Percentiles rank a stretch among this genome's conserved stretches.
These are phyloP conservation scores for Dillenia suffruticosa DNA, from an alignment of 164 flowering plant species.

Conservation along the genomic window DNA sequence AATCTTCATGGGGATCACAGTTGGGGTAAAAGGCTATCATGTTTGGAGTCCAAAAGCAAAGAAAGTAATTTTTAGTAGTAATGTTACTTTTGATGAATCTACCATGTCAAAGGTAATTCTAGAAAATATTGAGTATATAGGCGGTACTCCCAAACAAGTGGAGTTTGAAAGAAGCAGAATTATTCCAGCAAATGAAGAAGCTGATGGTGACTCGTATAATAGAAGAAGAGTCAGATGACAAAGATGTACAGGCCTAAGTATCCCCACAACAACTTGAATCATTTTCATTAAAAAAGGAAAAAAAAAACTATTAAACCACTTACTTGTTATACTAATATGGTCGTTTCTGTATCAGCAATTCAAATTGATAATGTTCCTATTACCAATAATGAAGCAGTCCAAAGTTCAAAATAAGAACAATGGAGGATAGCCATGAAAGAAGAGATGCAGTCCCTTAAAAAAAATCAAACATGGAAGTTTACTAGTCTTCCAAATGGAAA, in stretches of 20 bases:
- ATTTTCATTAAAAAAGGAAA: background rate
- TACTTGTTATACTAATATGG: background rate
- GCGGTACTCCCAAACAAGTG: too few species aligned
- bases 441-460: background rate
- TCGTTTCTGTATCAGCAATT: background rate
- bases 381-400: too few species aligned
- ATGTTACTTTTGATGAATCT: slow-evolving; percentile 13
- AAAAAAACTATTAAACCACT: background rate
- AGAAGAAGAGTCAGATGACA: too few species aligned
- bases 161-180: too few species aligned
- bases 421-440: background rate
- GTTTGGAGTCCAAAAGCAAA: slow-evolving; percentile 6
- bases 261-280: background rate
- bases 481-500: too few species aligned
- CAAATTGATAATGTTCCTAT: too few species aligned
- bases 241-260: background rate
- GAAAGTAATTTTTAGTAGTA: slow-evolving; percentile 8
- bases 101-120: background rate
- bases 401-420: background rate
- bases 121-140: background rate
- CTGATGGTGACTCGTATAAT: too few species aligned
- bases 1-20: background rate
- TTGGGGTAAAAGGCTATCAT: slow-evolving; percentile 1
- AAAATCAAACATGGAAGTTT: too few species aligned
- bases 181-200: too few species aligned